Evolutionary conservation across 305 asterid genomes (phyloP), one percentile per base, ranked within the genome.

Genomic region (Petunia hybrid): DNA sequence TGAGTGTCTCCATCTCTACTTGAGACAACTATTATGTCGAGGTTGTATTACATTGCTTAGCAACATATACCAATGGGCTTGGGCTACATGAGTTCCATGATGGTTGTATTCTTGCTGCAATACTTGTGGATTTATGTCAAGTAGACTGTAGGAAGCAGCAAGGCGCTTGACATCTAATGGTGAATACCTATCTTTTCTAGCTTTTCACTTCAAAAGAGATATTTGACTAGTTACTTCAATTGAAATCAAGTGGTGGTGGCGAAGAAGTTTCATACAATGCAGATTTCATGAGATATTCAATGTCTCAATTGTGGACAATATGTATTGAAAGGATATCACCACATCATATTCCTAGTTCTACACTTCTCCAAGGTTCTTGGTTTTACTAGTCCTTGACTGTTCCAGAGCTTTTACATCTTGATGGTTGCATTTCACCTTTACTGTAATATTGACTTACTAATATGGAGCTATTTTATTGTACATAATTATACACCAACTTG

Each of bases 61-160:
- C 98, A 57, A 87, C 85, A 78, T 97, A 90, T 48, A 94, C 95
- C 40, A 98, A 97, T 89, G 99, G 98, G 82, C 88, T 97, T 86
- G 99, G 98, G 82, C 77, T 83, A 68, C 95, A 95, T 73, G 88
- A 91, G 78, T 91, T 85, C 80, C 88, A 91, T 78, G 97, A 97
- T 91, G 99, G 99, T 79, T 98, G 99, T 61, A 76, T 97, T 87
- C 92, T 97, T 77, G 95, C 94, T 76, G 85, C 85, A 51, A 89
- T 93, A 83, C 85, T 94, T 86, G 95, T 85, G 97, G 99, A 84
- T 89, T 94, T 88, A 97, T n/a, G n/a, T n/a, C n/a, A n/a, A n/a
- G n/a, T n/a, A n/a, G n/a, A n/a, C n/a, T n/a, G n/a, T n/a, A n/a
- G n/a, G n/a, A n/a, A n/a, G n/a, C n/a, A n/a, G n/a, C n/a, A 97